Evolutionary conservation across 2,329 filamentous ascomycete species (phyloP), one percentile per base, ranked within the genome.

Genomic region (Penicillium sp.): DNA sequence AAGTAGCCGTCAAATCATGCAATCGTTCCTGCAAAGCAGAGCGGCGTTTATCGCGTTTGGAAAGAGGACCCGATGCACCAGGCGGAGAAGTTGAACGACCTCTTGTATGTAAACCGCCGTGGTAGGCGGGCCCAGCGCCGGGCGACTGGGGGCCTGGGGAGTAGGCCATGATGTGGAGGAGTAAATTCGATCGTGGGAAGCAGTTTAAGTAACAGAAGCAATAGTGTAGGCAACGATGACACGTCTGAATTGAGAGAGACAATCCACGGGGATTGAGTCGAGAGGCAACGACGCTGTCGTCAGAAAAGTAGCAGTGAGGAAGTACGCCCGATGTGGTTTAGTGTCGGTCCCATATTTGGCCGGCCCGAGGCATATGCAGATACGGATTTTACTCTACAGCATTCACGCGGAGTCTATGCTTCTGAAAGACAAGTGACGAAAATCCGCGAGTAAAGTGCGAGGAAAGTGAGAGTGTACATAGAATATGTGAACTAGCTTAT

Each of bases 31-130:
- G 79, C 44, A 95, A 79, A 55, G 82, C 80, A 55, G 85, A 85
- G 45, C 88, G 82, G 60, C 89, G 82, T 65, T 93, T 92, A 68
- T 96, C 90, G 64, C 87, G 79, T 71, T 95, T 95, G 27, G 86
- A 90, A 31, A 76, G 56, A 14, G 68, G 70, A n/a, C 49, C 49
- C 11, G 47, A 41, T 16, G 51, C 48, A 22, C 56, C 51, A 18
- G 53, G 49, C 4, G 63, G 62, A 39, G 60, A 64, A 13, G 54
- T 47, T 2, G 61, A 64, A 9, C 47, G 47, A 12, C 35, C 42
- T 15, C 47, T 31, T 10, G 42, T 22, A 32, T 45, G 34, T 37
- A 35, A 30, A n/a, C 36, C 35, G 32, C 42, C 41, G 32, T 50
- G 33, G 40, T 42, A 44, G 37, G 42, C 36, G 34, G 41, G 36